Evolutionary conservation across 495 filamentous ascomycete species (phyloP), one percentile per base, ranked within the genome.

Genomic region (Hyphodiscus hymeniophilus): DNA sequence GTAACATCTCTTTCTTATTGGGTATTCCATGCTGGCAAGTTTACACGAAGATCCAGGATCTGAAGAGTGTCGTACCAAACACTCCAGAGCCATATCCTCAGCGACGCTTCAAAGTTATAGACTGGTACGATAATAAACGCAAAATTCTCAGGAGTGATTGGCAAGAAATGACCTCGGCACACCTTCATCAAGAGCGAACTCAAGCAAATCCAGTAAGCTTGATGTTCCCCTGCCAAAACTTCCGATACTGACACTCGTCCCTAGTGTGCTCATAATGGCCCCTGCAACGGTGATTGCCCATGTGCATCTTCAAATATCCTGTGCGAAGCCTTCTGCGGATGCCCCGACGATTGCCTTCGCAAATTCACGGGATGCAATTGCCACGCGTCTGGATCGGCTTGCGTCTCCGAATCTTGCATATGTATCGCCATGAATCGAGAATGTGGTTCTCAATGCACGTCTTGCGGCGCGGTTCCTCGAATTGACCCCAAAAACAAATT

Each of bases 301-400:
- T 85, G 81, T 54, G 70, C 69, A 26, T 55, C 64, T 17, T 63
- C 64, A 11, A 66, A 68, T 18, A 61, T 85, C 33, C 69, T 79
- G 16, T 89, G 84, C 54, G 84, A 89, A 55, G 78, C 77, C 43
- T 75, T 73, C 42, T 87, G 84, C 52, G 64, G 62, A 3, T 89
- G 84, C 57, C 60, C 71, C 2, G 65, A 72, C 3, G 64, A 69
- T 23, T 88, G 84, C 51, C 67, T 67, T 13, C 65, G 80, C 21
- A 78, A 79, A 45, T 87, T 80, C 60, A 77, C 71, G 3, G 84
- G 84, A 18, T 88, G 84, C 58, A 64, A 66, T 2, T 88, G 84
- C 57, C 67, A 70, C 34, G 67, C 67, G 7, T 12, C 20, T 18
- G 55, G 58, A 3, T 16, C 43, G 2, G 30, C 20, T 7, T 60